Conservation (phyloP, 768 basidiomycete genomes). For the Strobilomyces dryophilus region DNA sequence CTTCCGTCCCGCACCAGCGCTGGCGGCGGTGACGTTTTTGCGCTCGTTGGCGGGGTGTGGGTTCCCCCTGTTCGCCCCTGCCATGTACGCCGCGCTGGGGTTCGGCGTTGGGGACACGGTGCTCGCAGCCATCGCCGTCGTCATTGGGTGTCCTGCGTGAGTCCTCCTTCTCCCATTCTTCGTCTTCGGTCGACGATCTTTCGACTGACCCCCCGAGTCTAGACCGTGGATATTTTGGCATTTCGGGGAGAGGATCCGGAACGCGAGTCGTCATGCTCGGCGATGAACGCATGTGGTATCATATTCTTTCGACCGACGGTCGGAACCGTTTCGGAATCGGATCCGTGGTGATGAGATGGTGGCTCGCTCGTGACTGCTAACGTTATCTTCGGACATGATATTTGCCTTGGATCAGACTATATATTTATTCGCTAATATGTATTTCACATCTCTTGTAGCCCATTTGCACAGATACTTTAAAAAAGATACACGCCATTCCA, state of each 20-base stretch:
- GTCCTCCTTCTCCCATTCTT: not conserved
- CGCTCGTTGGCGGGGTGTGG: constrained; percentile 67
- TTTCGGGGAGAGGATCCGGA: constrained; percentile 47
- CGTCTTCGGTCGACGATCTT: not conserved
- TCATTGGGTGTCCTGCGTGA: constrained; percentile 53
- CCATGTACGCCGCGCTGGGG: constrained; percentile 61
- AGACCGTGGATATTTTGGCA: constrained; percentile 43
- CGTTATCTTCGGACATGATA: too few relatives aligned
- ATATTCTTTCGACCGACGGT: not conserved
- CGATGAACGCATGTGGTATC: not conserved
- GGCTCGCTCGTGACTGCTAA: too few relatives aligned
- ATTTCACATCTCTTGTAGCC: not conserved
- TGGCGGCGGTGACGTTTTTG: constrained; percentile 62
- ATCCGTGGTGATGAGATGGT: too few relatives aligned
- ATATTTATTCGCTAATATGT: too few relatives aligned
- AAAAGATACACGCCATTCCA: not conserved
- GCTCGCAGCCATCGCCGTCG: constrained; percentile 54
- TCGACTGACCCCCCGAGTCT: constrained; percentile 32
- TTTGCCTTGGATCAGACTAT: too few relatives aligned
- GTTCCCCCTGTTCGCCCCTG: constrained; percentile 70
- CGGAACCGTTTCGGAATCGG: not conserved
- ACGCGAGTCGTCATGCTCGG: constrained; percentile 40
- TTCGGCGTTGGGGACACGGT: constrained; percentile 69
- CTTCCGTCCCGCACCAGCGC: constrained; percentile 34
- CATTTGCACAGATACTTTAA: not conserved